These are phyloP conservation scores for Phyllosticta ampelicida DNA, from an alignment of 2,329 filamentous ascomycete genomes.

Conservation along the genomic window DNA sequence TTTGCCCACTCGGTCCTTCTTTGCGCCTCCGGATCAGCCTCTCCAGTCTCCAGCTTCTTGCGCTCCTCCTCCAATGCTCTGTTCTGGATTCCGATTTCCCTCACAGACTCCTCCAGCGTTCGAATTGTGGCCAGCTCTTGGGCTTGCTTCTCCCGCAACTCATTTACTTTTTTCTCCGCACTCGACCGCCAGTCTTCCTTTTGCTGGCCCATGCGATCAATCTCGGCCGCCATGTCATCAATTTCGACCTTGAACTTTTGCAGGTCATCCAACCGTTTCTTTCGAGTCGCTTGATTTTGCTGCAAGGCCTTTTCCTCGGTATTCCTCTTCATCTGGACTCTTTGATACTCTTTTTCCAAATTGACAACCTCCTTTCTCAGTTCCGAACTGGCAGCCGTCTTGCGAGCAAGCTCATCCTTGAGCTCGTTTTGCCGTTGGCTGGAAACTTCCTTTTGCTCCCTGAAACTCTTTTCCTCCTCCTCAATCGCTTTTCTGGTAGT, in stretches of 20 bases:
- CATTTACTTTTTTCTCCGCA: constrained; percentile 31
- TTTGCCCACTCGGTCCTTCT: constrained; percentile 31
- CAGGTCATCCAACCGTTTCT: constrained; percentile 60
- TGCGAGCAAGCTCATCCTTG: constrained; percentile 68
- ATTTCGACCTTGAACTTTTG: constrained; percentile 58
- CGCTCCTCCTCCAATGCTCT: constrained; percentile 63
- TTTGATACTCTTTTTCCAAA: constrained; percentile 70
- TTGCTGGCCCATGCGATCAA: constrained; percentile 36
- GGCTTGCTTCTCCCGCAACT: constrained; percentile 29
- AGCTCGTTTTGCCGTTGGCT: constrained; percentile 71
- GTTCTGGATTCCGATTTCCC: constrained; percentile 58
- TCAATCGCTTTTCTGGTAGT: constrained; percentile 60
- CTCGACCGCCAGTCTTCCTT: constrained; percentile 25
- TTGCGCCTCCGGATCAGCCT: constrained; percentile 31
- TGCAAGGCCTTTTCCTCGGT: constrained; percentile 65
- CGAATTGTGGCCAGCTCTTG: constrained; percentile 41
- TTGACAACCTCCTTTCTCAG: constrained; percentile 70
- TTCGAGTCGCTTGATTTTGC: constrained; percentile 57
- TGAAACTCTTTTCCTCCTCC: constrained; percentile 46
- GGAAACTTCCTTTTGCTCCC: constrained; percentile 38
- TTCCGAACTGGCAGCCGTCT: constrained; percentile 80
- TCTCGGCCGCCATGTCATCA: constrained; percentile 42
- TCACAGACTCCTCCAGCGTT: constrained; percentile 61
- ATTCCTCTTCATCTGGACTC: constrained; percentile 64
- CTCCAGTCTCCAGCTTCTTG: constrained; percentile 40